Conservation (phyloP, 257 asterid species). For the Cinchona pubescens region DNA sequence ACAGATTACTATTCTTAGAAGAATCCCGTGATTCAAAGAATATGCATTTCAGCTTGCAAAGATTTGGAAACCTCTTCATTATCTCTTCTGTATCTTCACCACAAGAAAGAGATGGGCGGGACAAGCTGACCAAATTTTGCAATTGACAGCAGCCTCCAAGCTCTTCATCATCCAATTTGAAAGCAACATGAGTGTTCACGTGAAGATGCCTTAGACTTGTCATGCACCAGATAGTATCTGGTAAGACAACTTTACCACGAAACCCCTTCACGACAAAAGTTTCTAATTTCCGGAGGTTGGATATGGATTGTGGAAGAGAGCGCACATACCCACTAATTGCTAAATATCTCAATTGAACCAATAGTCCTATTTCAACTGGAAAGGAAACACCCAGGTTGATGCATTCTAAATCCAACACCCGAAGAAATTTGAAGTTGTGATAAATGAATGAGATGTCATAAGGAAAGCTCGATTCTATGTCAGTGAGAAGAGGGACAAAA, state of each 20-base stretch:
- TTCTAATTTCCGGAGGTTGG: constrained; percentile 11
- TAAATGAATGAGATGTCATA: too few species aligned
- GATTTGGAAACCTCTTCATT: too few species aligned
- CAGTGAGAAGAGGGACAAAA: neutral
- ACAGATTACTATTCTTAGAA: too few species aligned
- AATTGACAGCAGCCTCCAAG: neutral
- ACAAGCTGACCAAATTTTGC: constrained; percentile 8
- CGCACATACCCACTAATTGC: neutral
- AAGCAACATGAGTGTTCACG: too few species aligned
- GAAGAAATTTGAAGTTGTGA: too few species aligned
- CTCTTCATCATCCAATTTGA: neutral
- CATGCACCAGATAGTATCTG: too few species aligned
- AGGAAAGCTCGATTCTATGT: constrained; percentile 2
- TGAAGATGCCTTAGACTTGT: too few species aligned
- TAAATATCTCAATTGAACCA: constrained; percentile 16
- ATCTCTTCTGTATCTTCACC: neutral
- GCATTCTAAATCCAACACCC: constrained; percentile 7
- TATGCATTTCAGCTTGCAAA: too few species aligned
- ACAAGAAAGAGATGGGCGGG: constrained; percentile 2
- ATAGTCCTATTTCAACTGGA: neutral
- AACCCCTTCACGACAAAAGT: constrained; percentile 5
- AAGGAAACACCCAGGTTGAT: neutral
- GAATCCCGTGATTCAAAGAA: too few species aligned
- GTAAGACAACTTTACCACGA: too few species aligned
- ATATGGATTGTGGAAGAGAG: neutral